These are phyloP conservation scores for Eimeria maxima DNA, from an alignment of 169 alveolate genomes.

Conservation along the genomic window DNA sequence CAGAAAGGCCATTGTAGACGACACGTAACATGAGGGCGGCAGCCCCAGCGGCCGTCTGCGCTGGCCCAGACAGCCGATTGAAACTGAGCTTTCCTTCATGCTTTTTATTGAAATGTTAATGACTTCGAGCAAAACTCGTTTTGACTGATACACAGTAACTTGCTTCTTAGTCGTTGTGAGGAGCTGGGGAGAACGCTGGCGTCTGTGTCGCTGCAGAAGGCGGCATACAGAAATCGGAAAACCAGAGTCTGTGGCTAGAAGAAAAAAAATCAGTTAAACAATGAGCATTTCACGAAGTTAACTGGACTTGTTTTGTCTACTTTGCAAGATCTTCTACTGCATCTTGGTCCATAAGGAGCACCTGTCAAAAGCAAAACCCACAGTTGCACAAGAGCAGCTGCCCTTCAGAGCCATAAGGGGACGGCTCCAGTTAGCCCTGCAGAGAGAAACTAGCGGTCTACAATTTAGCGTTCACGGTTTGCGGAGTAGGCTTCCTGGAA, in stretches of 20 bases:
- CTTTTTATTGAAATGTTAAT: neutral
- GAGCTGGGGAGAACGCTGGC: neutral
- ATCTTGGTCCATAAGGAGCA: neutral
- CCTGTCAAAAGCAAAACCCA: neutral
- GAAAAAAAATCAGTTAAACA: neutral
- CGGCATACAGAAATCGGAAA: neutral
- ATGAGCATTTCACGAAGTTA: neutral
- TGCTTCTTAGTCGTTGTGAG: neutral
- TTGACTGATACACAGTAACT: neutral
- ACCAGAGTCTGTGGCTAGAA: neutral
- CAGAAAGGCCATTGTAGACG: no score
- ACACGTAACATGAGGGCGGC: neutral
- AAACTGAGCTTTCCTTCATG: neutral
- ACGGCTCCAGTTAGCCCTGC: neutral
- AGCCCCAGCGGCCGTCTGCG: neutral
- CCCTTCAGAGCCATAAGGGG: neutral
- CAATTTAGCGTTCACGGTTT: constrained; percentile 19
- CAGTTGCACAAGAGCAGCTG: neutral
- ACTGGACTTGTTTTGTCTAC: neutral
- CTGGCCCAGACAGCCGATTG: neutral
- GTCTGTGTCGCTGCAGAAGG: neutral
- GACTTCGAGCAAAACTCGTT: neutral
- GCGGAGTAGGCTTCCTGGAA: neutral
- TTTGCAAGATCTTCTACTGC: neutral
- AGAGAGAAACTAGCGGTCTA: neutral